Evolutionary conservation across 2,329 filamentous ascomycete species (phyloP).

Genomic region (Fusarium metavorans): DNA sequence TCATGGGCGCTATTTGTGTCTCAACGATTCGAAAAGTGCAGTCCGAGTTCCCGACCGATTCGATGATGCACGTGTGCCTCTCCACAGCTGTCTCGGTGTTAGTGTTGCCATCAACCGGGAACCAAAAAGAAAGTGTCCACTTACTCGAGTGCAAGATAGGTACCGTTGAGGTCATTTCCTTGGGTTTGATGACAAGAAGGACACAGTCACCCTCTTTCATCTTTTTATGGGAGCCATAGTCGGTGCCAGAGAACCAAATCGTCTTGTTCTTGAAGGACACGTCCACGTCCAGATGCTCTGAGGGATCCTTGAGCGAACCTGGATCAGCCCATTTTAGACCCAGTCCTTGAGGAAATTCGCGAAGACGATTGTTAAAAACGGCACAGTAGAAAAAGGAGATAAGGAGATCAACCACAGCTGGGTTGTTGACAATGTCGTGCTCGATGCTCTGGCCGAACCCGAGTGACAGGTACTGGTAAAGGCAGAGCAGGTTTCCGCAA

Average conservation of each 20-base stretch:
- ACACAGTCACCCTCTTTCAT: constrained; percentile 35
- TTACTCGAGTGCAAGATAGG: constrained; percentile 25
- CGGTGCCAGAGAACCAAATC: constrained; percentile 24
- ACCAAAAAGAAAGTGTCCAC: neutral
- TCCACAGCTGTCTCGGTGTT: constrained; percentile 23
- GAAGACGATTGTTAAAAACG: constrained; percentile 54
- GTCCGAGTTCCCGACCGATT: constrained; percentile 1
- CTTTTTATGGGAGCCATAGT: constrained; percentile 26
- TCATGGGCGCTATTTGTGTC: constrained; percentile 7
- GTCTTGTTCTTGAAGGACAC: constrained; percentile 24
- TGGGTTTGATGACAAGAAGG: constrained; percentile 20
- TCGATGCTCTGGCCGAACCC: constrained; percentile 89
- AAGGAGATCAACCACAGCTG: constrained; percentile 86
- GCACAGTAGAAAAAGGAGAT: constrained; percentile 83
- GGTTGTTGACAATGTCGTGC: constrained; percentile 83
- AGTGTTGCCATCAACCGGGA: neutral
- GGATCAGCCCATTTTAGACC: constrained; percentile 49
- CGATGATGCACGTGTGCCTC: constrained; percentile 34
- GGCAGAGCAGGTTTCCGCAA: constrained; percentile 79
- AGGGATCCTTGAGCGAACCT: neutral
- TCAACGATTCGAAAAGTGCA: constrained; percentile 29
- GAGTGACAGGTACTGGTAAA: constrained; percentile 90
- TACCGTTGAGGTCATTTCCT: neutral
- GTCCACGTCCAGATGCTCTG: constrained; percentile 10
- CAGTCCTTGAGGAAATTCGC: constrained; percentile 59